Base-by-base conservation (phyloP, 495 filamentous ascomycete genomes). In the Trichoderma erinaceum region DNA sequence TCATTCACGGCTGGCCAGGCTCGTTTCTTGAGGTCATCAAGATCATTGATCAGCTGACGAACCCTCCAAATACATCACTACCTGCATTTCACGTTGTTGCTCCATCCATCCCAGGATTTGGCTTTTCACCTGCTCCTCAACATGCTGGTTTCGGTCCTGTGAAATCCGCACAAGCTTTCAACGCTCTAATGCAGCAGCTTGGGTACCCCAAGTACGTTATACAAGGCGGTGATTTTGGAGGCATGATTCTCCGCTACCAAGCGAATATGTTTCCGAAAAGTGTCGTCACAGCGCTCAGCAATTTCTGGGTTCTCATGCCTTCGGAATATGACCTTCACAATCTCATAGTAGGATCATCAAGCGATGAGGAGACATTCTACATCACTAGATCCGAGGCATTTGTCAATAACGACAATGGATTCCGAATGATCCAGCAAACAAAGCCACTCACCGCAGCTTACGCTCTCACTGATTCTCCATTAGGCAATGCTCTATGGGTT, bases 71-170 rank as follows among this genome's bases (percentile, higher is more conserved):
- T 35, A 75, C 78, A 23, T 74, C 76, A 0, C 68, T 70, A n/a
- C 83, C 84, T 0, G 81, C 83, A 0, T 92, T 91, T 41, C 61
- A 64, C 88, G 65, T 92, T 43, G 80, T 92, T 4, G 89, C 81
- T 2, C 89, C 89, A 0, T 89, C 86, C 4, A 75, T 91, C 65
- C 87, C 87, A 1, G 88, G 89, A 68, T 91, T 88, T 74, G 89
- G 86, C 44, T 92, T 90, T 75, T 86, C 82, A 0, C 75, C 81
- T 27, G 82, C 79, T 0, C 74, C 83, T 4, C 79, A 78, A 48
- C 77, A 77, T 50, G 78, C 79, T 16, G 87, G 87, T 0, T 91
- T 91, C 68, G 81, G 78, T 1, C 71, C 86, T 18, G 75, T 74
- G n/a, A 83, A 90, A 67, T 86, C 90, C 70, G 89, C 86, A 3